Percentiles rank a stretch among this genome's conserved stretches.
These are phyloP conservation scores for Magnolia changhungtana DNA, from an alignment of 164 flowering plant species.

Conservation along the genomic window DNA sequence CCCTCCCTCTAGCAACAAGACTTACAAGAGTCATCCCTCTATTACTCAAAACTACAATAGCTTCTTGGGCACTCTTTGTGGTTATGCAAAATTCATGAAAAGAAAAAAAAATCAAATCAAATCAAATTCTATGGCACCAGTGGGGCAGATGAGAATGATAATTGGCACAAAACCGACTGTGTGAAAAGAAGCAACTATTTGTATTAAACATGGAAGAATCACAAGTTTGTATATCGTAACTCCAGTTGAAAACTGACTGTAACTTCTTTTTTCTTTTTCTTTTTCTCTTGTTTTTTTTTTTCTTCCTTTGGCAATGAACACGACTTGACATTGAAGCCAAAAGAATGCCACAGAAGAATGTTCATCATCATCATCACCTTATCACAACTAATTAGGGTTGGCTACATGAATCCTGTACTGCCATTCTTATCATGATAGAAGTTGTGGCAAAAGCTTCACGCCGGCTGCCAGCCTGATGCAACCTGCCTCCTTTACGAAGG, in stretches of 20 bases:
- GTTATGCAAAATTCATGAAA: not conserved
- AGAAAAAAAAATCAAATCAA: no score
- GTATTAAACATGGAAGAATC: not conserved
- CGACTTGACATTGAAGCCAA: no score
- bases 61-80: not conserved
- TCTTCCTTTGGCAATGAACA: no score
- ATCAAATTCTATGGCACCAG: not conserved
- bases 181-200: not conserved
- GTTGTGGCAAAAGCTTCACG: no score
- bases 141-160: not conserved
- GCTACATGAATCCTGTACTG: no score
- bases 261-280: no score
- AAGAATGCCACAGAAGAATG: no score
- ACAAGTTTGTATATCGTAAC: not conserved
- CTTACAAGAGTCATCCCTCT: not conserved
- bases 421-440: no score
- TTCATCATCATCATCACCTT: not conserved
- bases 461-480: no score
- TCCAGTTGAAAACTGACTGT: not conserved
- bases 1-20: not conserved
- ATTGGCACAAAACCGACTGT: not conserved
- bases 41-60: not conserved
- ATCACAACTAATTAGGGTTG: no score
- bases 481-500: no score
- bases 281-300: no score